Evolutionary conservation across 2,329 filamentous ascomycete genomes (phyloP).

Genomic region (Aspergillus novofumigatus): DNA sequence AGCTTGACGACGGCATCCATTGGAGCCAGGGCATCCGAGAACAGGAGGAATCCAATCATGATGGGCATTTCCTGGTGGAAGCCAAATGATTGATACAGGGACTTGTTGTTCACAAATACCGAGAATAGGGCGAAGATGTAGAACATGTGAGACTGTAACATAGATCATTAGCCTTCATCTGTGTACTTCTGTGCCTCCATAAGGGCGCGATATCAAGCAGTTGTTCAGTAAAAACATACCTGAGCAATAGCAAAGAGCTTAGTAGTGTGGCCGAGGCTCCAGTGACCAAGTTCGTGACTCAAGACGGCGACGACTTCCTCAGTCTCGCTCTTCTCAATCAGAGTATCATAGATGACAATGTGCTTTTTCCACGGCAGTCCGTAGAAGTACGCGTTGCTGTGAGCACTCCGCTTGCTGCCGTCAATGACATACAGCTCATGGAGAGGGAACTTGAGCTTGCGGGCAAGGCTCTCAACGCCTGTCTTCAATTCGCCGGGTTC

Average conservation of each 20-base stretch:
- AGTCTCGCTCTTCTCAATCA: conserved; percentile 90
- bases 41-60: conserved; percentile 94
- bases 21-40: conserved; percentile 91
- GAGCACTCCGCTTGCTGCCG: conserved; percentile 79
- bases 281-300: conserved; percentile 94
- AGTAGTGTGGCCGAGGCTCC: conserved; percentile 93
- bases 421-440: conserved; percentile 93
- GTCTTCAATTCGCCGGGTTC: conserved; percentile 83
- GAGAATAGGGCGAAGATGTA: conserved; percentile 97
- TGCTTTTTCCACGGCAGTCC: conserved; percentile 99
- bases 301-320: conserved; percentile 93
- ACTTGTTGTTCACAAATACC: conserved; percentile 92
- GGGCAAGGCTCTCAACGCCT: conserved; percentile 77
- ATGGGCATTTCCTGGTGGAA: conserved; percentile 81
- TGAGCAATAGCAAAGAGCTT: conserved; percentile 82
- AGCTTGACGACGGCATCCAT: conserved; percentile 95
- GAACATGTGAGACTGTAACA: conserved; percentile 74
- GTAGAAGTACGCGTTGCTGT: conserved; percentile 94
- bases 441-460: conserved; percentile 83
- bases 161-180: not conserved
- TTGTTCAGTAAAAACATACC: conserved; percentile 45
- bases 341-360: conserved; percentile 97
- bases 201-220: not conserved
- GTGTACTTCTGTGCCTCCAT: not conserved
- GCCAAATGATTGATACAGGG: conserved; percentile 85